These are phyloP conservation scores for Glutinoglossum americanum DNA, from an alignment of 495 filamentous ascomycete species.

Conservation along the genomic window DNA sequence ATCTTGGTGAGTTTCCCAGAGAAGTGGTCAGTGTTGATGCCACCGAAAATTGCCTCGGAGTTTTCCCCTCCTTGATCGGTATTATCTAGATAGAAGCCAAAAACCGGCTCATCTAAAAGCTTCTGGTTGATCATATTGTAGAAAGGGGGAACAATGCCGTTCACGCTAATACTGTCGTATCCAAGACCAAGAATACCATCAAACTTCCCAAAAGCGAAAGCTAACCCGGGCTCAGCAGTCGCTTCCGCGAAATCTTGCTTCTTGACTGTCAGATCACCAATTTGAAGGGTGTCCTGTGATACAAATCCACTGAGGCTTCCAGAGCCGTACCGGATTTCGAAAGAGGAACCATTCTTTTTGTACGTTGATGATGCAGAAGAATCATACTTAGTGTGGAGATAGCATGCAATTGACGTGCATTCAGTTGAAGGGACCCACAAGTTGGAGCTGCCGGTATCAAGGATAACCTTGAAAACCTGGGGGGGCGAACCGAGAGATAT, in stretches of 20 bases:
- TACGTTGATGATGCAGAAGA: constrained; percentile 76
- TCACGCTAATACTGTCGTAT: constrained; percentile 88
- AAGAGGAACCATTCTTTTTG: constrained; percentile 76
- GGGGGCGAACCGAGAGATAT: constrained; percentile 82
- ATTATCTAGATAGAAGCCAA: constrained; percentile 85
- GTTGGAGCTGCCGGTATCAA: constrained; percentile 98
- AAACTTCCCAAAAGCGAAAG: constrained; percentile 95
- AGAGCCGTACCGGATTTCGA: constrained; percentile 92
- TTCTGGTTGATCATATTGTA: constrained; percentile 86
- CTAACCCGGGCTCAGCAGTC: constrained; percentile 79
- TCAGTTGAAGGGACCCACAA: constrained; percentile 87
- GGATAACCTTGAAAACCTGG: constrained; percentile 92
- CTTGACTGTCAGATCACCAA: constrained; percentile 76
- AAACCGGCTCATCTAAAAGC: constrained; percentile 75
- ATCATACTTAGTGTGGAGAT: constrained; percentile 92
- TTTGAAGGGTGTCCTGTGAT: constrained; percentile 62
- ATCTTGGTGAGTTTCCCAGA: constrained; percentile 79
- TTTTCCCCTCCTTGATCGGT: constrained; percentile 48
- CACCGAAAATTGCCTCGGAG: constrained; percentile 83
- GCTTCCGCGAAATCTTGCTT: constrained; percentile 90
- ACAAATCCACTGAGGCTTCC: constrained; percentile 88
- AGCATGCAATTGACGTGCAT: constrained; percentile 95
- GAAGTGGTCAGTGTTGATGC: constrained; percentile 70
- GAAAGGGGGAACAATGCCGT: constrained; percentile 83
- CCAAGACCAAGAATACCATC: constrained; percentile 95